phyloP scores from a whole-genome alignment of 805 yeast genomes.

The Spathaspora hagerdaliae region DNA sequence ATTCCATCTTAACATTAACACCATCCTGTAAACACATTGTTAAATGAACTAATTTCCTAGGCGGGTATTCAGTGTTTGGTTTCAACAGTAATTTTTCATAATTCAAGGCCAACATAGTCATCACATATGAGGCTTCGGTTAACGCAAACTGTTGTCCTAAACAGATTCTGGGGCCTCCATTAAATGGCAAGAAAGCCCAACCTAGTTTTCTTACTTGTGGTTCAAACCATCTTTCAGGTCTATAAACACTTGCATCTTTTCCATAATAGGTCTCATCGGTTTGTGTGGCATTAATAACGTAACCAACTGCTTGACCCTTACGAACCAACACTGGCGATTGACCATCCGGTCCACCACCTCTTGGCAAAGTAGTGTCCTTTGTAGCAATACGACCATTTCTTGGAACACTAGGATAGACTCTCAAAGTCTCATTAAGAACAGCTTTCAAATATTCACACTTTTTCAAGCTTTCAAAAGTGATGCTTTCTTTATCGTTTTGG shows the following conservation, averaged over 20 bases:
- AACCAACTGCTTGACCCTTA: slow-evolving; percentile 43
- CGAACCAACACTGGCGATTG: slow-evolving; percentile 36
- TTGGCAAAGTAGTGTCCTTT: slow-evolving; percentile 24
- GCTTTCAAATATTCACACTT: slow-evolving; percentile 29
- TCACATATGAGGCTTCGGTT: slow-evolving; percentile 48
- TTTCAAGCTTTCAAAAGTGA: slow-evolving; percentile 31
- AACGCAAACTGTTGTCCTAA: slow-evolving; percentile 57
- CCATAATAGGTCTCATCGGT: slow-evolving; percentile 40
- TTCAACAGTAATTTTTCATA: slow-evolving; percentile 17
- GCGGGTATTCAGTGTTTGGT: slow-evolving; percentile 24
- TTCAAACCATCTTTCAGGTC: slow-evolving; percentile 47
- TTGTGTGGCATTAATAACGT: slow-evolving; percentile 42
- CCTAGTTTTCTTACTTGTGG: slow-evolving; percentile 30
- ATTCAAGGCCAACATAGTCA: slow-evolving; percentile 31
- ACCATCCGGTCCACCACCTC: slow-evolving; percentile 31
- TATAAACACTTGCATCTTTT: slow-evolving; percentile 40
- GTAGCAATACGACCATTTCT: slow-evolving; percentile 23
- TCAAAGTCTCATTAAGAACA: slow-evolving; percentile 26
- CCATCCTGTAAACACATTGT: slow-evolving; percentile 26
- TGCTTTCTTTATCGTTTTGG: slow-evolving; percentile 21
- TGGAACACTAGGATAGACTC: slow-evolving; percentile 34
- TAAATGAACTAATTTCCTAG: slow-evolving; percentile 24
- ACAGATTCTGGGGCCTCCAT: slow-evolving; percentile 56
- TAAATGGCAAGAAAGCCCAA: slow-evolving; percentile 52
- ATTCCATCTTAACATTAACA: slow-evolving; percentile 12